These are phyloP conservation scores for Spiromastix sp. DNA, from an alignment of 2,329 filamentous ascomycete genomes.

Conservation along the genomic window DNA sequence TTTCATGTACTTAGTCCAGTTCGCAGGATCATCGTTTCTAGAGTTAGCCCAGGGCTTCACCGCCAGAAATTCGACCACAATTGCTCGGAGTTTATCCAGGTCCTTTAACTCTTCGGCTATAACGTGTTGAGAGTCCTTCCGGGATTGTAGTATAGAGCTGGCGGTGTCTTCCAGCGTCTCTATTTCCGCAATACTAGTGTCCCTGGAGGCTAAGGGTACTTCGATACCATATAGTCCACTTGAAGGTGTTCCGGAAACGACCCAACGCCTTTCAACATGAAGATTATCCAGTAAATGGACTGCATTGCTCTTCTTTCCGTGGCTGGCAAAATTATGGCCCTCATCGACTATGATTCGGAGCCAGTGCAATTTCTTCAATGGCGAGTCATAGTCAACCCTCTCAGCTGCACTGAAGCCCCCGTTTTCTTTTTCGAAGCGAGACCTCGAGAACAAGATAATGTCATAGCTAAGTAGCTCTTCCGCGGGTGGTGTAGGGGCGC, in stretches of 20 bases:
- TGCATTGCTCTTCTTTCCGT: slow-evolving; percentile 48
- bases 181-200: slow-evolving; percentile 14
- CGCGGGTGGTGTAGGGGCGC: slow-evolving; percentile 45
- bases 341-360: slow-evolving; percentile 87
- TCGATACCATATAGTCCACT: slow-evolving; percentile 71
- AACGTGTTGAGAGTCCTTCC: slow-evolving; percentile 30
- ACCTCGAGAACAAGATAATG: slow-evolving; percentile 65
- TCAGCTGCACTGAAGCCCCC: slow-evolving; percentile 25
- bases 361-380: slow-evolving; percentile 65
- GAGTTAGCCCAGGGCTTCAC: slow-evolving; percentile 69
- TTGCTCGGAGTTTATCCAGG: slow-evolving; percentile 54
- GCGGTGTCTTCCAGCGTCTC: slow-evolving; percentile 8
- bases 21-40: slow-evolving; percentile 46
- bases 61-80: slow-evolving; percentile 62
- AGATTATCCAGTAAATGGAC: slow-evolving; percentile 45
- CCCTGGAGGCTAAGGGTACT: slow-evolving; percentile 41
- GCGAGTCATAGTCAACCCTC: slow-evolving; percentile 42
- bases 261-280: slow-evolving; percentile 64
- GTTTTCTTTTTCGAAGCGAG: slow-evolving; percentile 60
- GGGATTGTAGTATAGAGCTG: slow-evolving; percentile 21
- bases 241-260: slow-evolving; percentile 83
- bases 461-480: slow-evolving; percentile 57
- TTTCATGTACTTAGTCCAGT: slow-evolving; percentile 66
- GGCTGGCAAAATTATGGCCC: slow-evolving; percentile 72
- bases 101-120: slow-evolving; percentile 50